Evolutionary conservation across 306 rosid genomes (phyloP), one percentile per base, ranked within the genome.

Genomic region (Argentina anserina): DNA sequence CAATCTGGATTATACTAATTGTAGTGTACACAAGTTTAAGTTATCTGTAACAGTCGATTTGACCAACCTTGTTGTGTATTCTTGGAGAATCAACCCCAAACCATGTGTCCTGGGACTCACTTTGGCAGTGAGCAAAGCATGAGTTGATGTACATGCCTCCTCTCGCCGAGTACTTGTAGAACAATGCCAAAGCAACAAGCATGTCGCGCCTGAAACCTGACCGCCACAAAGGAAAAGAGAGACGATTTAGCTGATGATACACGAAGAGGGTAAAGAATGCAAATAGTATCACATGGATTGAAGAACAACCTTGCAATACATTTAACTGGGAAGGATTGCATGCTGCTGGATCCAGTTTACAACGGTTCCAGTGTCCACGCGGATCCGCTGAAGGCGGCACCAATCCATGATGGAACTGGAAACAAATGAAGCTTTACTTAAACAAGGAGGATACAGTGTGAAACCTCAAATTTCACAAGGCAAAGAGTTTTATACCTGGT

Each of bases 121-220:
- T 91, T 84, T 95, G 99, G 89, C 99, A 91, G 72, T 95, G 99
- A 72, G 97, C 97, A 78, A 95, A 95, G 73, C 99, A 95, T 56
- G 99, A 91, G 67, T 95, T 95, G 60, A 95, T 84, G 83, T 75
- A 90, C 91, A 87, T 82, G 61, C 97, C 99, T 33, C 87, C 99
- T 72, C 88, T 80, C 69, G 52, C 61, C n/a, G 97, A 90, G 75
- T 78, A 65, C 41, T 81, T 55, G 77, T 41, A 61, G 81, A 87
- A 87, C 15, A 78, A 73, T 74, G 71, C 76, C 75, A 91, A 72
- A 43, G 88, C 75, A 26, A 77, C 79, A 75, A 92, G 84, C 97
- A 95, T 90, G 73, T 80, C 78, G 2, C 55, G 73, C 83, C 99
- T 87, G 70, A 90, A 87, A 72, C 85, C 98, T 93, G 82, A 21